phyloP scores from a whole-genome alignment of 768 basidiomycete genomes.

The Podaxis carcinomalis region DNA sequence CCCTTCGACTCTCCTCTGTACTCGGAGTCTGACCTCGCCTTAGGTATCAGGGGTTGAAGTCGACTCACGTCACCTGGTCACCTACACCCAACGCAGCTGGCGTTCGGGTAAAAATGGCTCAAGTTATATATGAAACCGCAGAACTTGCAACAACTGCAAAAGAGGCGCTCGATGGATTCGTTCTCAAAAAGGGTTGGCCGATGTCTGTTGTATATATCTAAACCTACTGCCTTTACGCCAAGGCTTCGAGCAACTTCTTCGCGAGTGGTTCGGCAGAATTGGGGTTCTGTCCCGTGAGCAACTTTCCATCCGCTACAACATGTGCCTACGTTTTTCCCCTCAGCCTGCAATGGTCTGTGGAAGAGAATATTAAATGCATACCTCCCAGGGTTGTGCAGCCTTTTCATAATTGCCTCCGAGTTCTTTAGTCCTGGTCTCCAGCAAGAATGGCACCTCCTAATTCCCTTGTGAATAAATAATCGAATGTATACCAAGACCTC shows the following conservation, averaged over 20 bases:
- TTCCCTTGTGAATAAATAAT: neutral
- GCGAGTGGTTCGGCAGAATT: slow-evolving; percentile 41
- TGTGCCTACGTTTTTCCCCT: slow-evolving; percentile 29
- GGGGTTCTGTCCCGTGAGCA: slow-evolving; percentile 76
- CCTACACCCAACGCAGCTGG: slow-evolving; percentile 64
- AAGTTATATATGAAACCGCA: slow-evolving; percentile 72
- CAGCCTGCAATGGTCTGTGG: neutral
- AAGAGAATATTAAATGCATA: slow-evolving; percentile 26
- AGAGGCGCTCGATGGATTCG: slow-evolving; percentile 80
- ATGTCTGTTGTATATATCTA: slow-evolving; percentile 76
- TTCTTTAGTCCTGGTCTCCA: slow-evolving; percentile 59
- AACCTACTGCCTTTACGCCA: slow-evolving; percentile 8
- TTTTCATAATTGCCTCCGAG: slow-evolving; percentile 69
- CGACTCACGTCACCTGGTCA: slow-evolving; percentile 64
- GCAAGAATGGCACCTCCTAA: slow-evolving; percentile 63
- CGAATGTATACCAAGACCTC: neutral
- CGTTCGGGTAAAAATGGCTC: slow-evolving; percentile 72
- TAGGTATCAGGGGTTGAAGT: slow-evolving; percentile 83
- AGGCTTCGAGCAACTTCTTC: slow-evolving; percentile 10
- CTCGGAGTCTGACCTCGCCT: slow-evolving; percentile 1
- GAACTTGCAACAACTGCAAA: slow-evolving; percentile 75
- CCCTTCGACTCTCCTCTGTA: neutral
- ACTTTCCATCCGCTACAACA: slow-evolving; percentile 53
- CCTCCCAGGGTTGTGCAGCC: slow-evolving; percentile 49
- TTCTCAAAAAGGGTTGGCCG: slow-evolving; percentile 80